These are phyloP conservation scores for Linnemannia exigua DNA, from an alignment of 192 early-diverging fungal species.

Conservation along the genomic window DNA sequence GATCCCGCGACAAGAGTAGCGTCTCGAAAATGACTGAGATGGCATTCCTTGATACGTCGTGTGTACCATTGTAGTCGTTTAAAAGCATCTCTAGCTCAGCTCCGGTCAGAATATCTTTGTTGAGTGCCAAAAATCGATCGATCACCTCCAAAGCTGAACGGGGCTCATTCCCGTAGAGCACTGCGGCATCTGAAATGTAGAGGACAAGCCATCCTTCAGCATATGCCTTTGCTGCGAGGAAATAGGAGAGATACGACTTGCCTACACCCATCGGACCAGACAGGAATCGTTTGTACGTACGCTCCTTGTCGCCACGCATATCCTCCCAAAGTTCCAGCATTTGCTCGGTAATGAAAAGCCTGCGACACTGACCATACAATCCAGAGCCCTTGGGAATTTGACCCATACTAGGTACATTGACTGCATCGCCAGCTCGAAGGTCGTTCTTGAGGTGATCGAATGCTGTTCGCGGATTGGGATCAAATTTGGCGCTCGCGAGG, in stretches of 20 bases:
- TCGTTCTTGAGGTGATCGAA: neutral
- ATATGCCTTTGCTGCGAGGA: slow-evolving; percentile 29
- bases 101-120: slow-evolving; percentile 50
- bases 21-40: neutral
- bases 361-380: neutral
- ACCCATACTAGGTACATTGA: neutral
- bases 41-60: neutral
- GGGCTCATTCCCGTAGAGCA: neutral
- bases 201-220: slow-evolving; percentile 31
- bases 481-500: slow-evolving; percentile 6
- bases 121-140: slow-evolving; percentile 31
- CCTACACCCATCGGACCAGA: too few species aligned
- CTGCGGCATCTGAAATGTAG: slow-evolving; percentile 42
- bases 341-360: slow-evolving; percentile 26
- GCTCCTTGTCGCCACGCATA: slow-evolving; percentile 12
- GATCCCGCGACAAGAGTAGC: slow-evolving; percentile 7
- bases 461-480: neutral
- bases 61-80: neutral
- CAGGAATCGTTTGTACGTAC: slow-evolving; percentile 28
- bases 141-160: slow-evolving; percentile 2
- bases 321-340: slow-evolving; percentile 29
- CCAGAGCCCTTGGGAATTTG: neutral
- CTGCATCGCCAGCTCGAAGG: slow-evolving; percentile 3
- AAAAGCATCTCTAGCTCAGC: slow-evolving; percentile 24
- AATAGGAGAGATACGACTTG: slow-evolving; percentile 28